phyloP scores from a whole-genome alignment of 1,284 basidiomycete genomes.

The Apiotrichum veenhuisii region DNA sequence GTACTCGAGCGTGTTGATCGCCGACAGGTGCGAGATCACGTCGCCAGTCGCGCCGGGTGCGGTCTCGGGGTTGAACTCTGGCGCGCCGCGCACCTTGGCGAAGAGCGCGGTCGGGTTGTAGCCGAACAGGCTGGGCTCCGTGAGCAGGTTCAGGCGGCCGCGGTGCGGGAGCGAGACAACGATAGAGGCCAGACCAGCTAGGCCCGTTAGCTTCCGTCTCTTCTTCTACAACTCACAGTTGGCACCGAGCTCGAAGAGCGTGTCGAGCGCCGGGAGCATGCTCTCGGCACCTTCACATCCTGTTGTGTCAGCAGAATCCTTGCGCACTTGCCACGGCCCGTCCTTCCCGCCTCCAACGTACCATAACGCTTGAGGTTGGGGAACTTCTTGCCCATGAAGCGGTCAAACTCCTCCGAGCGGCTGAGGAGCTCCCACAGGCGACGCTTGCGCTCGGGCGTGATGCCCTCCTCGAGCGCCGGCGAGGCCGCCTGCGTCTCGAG shows the following conservation, averaged over 20 bases:
- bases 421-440: slow-evolving; percentile 66
- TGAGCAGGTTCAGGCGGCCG: slow-evolving; percentile 82
- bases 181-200: slow-evolving; percentile 66
- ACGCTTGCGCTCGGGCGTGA: slow-evolving; percentile 50
- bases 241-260: slow-evolving; percentile 65
- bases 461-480: slow-evolving; percentile 46
- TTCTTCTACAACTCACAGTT: slow-evolving; percentile 51
- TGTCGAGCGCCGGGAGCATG: slow-evolving; percentile 78
- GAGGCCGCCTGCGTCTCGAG: slow-evolving; percentile 61
- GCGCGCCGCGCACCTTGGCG: slow-evolving; percentile 76
- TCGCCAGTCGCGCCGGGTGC: slow-evolving; percentile 70
- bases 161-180: slow-evolving; percentile 63
- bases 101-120: slow-evolving; percentile 67
- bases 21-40: slow-evolving; percentile 77
- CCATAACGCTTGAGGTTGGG: slow-evolving; percentile 45
- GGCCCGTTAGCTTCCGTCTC: neutral
- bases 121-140: slow-evolving; percentile 61
- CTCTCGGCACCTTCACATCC: slow-evolving; percentile 75
- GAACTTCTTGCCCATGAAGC: slow-evolving; percentile 44
- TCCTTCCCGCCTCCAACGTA: slow-evolving; percentile 26
- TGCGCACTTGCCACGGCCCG: too few species aligned
- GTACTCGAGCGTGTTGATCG: slow-evolving; percentile 39
- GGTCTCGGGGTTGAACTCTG: slow-evolving; percentile 60
- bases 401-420: slow-evolving; percentile 72
- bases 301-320: slow-evolving; percentile 11